Base-by-base conservation (phyloP, 1,284 basidiomycete species). In the Cryptococcus floricola region DNA sequence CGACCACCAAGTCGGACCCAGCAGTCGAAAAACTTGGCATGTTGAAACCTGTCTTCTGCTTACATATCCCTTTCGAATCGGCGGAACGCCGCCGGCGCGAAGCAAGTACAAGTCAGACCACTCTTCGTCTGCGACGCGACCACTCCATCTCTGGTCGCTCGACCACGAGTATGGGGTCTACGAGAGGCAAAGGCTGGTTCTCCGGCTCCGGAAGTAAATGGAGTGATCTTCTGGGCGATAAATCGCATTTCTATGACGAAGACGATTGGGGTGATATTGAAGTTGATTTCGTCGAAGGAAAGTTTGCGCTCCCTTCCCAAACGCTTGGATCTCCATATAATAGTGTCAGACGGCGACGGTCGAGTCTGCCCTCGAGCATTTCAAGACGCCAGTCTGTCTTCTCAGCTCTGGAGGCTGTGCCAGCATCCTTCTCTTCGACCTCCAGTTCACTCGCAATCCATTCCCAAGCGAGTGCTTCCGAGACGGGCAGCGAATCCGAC, bases 11-110 rank as follows among this genome's bases (percentile, higher is more conserved):
- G 39, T 16, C 25, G 31, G 19, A 55, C 28, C 23, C 31, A 42
- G 47, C 39, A 43, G 3, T 16, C 27, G 4, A 48, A 41, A 5
- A 38, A 39, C 18, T 19, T 27, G 39, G 44, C 9, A 48, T 66
- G 31, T 51, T 71, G 44, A 71, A 68, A 48, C 62, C 66, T 3
- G 56, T 68, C 23, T 63, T 67, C 48, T 67, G 62, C 52, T 47
- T 64, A 34, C 62, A 69, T 44, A 61, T 68, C 39, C 56, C 57
- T 18, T 31, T 18, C 18, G 23, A 10, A 27, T 19, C 5, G 6
- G 25, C 14, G 45, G 45, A 31, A 27, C 18, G 45, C 10, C 31
- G 31, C 3, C 31, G 31, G 5, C 2, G 13, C 42, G 42, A 19
- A 19, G 53, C 45, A 6, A 68, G 66, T 47, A 54, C 52, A 3